phyloP scores from a whole-genome alignment of 306 rosid genomes.

The Canavalia gladiata region DNA sequence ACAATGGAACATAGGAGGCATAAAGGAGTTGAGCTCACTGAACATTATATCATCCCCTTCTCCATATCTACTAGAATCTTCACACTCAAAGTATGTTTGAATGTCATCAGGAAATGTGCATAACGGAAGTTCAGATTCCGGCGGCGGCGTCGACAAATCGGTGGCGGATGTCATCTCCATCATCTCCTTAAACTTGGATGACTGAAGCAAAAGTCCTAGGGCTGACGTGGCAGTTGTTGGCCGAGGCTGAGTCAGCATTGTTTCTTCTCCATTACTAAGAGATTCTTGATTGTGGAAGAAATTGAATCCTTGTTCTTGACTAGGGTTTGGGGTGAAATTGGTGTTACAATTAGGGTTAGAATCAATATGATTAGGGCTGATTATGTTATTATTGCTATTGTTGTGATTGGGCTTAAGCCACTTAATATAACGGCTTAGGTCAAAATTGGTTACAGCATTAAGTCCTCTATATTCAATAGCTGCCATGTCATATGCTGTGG shows the following conservation, averaged over 20 bases:
- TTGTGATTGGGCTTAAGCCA: conserved; percentile 68
- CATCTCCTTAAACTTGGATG: conserved; percentile 86
- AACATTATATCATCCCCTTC: conserved; percentile 70
- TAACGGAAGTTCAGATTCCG: conserved; percentile 53
- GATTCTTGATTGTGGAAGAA: conserved; percentile 40
- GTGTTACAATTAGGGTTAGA: conserved; percentile 30
- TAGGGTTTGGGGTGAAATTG: conserved; percentile 42
- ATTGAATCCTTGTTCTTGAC: conserved; percentile 43
- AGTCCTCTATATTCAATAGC: conserved; percentile 96
- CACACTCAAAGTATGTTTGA: conserved; percentile 83
- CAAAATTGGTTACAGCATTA: conserved; percentile 93
- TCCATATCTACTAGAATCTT: conserved; percentile 55
- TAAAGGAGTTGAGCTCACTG: conserved; percentile 64
- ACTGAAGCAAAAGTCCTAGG: conserved; percentile 72
- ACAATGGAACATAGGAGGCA: conserved; percentile 64
- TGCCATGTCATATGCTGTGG: conserved; percentile 96
- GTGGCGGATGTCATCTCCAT: conserved; percentile 63
- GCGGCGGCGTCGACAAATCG: conserved; percentile 33
- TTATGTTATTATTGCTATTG: background rate
- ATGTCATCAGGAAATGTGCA: conserved; percentile 74
- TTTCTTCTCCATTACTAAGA: conserved; percentile 27
- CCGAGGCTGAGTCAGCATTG: conserved; percentile 25
- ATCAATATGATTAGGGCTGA: conserved; percentile 3
- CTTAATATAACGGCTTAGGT: conserved; percentile 86
- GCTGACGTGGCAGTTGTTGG: conserved; percentile 64